phyloP scores from a whole-genome alignment of 1,284 basidiomycete genomes.

The Erythrobasidium hasegawianum region DNA sequence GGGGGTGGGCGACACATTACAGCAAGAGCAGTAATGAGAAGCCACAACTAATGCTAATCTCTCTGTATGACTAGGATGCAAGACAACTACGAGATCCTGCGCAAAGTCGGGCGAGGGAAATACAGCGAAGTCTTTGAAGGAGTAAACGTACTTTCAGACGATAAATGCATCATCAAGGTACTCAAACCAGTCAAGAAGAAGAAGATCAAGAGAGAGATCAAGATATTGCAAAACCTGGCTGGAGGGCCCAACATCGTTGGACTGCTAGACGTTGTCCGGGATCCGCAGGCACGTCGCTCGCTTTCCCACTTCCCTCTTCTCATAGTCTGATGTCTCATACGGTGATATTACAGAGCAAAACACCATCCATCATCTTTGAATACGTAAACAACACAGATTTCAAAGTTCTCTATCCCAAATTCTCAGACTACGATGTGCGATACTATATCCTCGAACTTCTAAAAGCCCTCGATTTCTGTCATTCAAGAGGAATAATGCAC shows the following conservation, averaged over 20 bases:
- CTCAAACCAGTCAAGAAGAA: conserved; percentile 99
- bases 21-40: too few relatives aligned
- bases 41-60: too few relatives aligned
- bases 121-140: conserved; percentile 98
- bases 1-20: too few relatives aligned
- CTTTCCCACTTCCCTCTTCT: too few relatives aligned
- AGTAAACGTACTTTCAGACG: conserved; percentile 84
- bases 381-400: conserved; percentile 92
- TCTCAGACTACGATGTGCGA: conserved; percentile 90
- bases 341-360: conserved; percentile 68
- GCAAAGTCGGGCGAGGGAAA: conserved; percentile 94
- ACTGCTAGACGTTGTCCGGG: conserved; percentile 90
- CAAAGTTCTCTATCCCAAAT: conserved; percentile 92
- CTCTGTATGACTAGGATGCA: too few relatives aligned
- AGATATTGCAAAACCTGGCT: conserved; percentile 93
- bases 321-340: too few relatives aligned
- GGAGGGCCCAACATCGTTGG: conserved; percentile 85
- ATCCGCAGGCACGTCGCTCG: conserved; percentile 60
- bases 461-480: conserved; percentile 96
- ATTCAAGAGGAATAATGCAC: conserved; percentile 99
- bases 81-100: conserved; percentile 97
- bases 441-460: conserved; percentile 96
- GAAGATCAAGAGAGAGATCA: conserved; percentile 99
- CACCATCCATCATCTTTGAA: conserved; percentile 94
- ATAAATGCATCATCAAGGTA: conserved; percentile 98